Evolutionary conservation across 1,139 yeast genomes (phyloP), one percentile per base, ranked within the genome.

Genomic region (Saccharomyces hybrid): DNA sequence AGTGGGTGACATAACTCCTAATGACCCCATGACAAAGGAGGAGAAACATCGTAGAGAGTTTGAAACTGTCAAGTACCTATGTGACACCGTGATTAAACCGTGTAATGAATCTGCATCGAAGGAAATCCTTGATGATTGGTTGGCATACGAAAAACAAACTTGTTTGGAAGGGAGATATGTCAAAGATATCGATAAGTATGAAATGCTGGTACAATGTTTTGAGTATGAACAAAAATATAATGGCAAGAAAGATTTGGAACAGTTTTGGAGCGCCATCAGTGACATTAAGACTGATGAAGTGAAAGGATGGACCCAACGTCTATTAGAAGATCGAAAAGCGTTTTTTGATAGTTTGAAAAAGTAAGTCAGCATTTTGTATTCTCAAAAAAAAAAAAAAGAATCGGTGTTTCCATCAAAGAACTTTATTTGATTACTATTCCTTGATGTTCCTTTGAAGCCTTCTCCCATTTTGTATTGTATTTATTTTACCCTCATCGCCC

Each of bases 1-100:
- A 42, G 98, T 93, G 9, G 98, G 98, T 12, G 99, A 93, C 69
- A 89, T 93, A 56, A 91, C 97, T 1, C 99, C 99, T 12, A 81
- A 80, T 65, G 95, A 84, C 58, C 80, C 79, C 0, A 82, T 88
- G 24, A 71, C 82, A 47, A 86, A 86, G 66, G 76, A 73, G 34
- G 87, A 82, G 63, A 93, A 93, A 70, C 96, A 89, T 67, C 79
- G 88, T 58, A 78, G 98, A 56, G 99, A 93, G 68, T 78, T 76
- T 51, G 84, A 75, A 34, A 83, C 98, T 4, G 88, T 95, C 63
- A 69, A 79, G 51, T 90, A 85, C 68, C 71, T 93, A 55, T 73
- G 86, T 44, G 75, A 78, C 2, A 63, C 63, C 7, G 69, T 90
- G 49, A 78, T 91, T 28, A 70, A 76, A 56, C 85, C 86, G 6